Percentiles rank a stretch among this genome's conserved stretches.
Conservation (phyloP, 2,329 filamentous ascomycete species). For the Xylariaceae sp. region DNA sequence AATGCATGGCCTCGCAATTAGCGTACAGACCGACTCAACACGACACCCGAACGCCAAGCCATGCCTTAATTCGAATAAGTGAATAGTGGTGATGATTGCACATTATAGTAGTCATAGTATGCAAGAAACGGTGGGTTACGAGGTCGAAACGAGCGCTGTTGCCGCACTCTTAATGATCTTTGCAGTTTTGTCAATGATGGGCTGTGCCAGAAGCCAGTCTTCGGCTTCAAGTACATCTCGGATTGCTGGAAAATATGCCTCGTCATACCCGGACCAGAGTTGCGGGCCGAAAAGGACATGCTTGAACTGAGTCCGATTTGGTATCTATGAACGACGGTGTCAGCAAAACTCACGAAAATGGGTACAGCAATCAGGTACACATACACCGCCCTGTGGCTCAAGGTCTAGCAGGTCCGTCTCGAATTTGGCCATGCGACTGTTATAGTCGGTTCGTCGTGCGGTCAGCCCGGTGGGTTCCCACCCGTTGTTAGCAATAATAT, state of each 20-base stretch:
- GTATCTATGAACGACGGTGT: conserved; percentile 51
- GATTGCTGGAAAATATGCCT: conserved; percentile 75
- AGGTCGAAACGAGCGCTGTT: conserved; percentile 14
- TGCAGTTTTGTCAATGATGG: conserved; percentile 68
- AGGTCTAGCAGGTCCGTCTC: conserved; percentile 81
- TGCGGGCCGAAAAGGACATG: conserved; percentile 86
- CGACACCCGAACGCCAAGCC: conserved; percentile 11
- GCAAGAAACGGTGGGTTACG: neutral
- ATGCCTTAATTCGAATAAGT: conserved; percentile 8
- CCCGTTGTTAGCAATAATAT: conserved; percentile 66
- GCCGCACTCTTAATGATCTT: conserved; percentile 48
- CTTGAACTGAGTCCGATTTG: conserved; percentile 88
- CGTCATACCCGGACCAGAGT: conserved; percentile 66
- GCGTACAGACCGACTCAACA: neutral
- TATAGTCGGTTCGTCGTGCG: conserved; percentile 68
- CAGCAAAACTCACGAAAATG: neutral
- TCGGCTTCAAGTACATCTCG: conserved; percentile 70
- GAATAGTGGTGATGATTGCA: neutral
- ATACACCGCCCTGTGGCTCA: conserved; percentile 66
- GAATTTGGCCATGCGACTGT: conserved; percentile 73
- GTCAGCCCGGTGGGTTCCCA: conserved; percentile 71
- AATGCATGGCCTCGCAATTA: neutral
- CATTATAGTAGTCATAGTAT: conserved; percentile 10
- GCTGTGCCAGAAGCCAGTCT: conserved; percentile 66
- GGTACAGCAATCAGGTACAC: conserved; percentile 37